Base-by-base conservation (phyloP, 2,329 filamentous ascomycete species). In the Macrophomina pseudophaseolina region DNA sequence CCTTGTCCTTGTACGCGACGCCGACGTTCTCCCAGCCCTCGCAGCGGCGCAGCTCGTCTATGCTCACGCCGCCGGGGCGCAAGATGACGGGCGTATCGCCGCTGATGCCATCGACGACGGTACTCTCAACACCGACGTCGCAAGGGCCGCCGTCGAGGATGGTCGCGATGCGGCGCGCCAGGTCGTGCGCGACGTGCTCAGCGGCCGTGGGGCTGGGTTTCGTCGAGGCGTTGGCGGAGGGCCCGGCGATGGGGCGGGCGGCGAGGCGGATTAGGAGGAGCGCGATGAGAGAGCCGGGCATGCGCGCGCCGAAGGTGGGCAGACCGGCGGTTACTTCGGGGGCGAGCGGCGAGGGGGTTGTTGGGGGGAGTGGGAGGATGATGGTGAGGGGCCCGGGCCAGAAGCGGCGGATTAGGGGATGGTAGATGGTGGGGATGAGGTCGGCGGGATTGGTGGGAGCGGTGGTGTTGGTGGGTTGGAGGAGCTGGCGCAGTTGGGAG, bases 341-440 rank as follows among this genome's bases (percentile, higher is more conserved):
- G 0, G 94, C 94, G 6, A 99, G 85, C 14, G 84, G 84, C 1
- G 91, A 91, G 33, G 83, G 77, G n/a, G 80, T 72, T 23, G 23
- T 23, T 3, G 23, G 23, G 0, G 92, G 91, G 60, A 92, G 90
- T 0, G 91, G 92, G 6, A 99, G 84, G 52, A 99, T 85, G 69
- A 99, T 93, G 0, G 95, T 99, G 64, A 99, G 80, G 0, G 95
- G 94, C 0, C 95, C 95, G 0, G 95, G 95, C 95, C 95, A 99
- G 83, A 97, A 99, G 51, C 84, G 85, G 66, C 88, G 81, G 66
- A 98, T 92, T 28, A 99, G 80, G 0, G 92, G 83, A 67, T 84
- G 84, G 79, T 99, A 99, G 72, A 94, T 90, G 0, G 81, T 77
- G 0, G 94, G 93, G 49, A 97, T 86, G 0, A 80, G 79, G 65